These are phyloP conservation scores for Fomes fomentarius DNA, from an alignment of 1,284 basidiomycete genomes.

Conservation along the genomic window DNA sequence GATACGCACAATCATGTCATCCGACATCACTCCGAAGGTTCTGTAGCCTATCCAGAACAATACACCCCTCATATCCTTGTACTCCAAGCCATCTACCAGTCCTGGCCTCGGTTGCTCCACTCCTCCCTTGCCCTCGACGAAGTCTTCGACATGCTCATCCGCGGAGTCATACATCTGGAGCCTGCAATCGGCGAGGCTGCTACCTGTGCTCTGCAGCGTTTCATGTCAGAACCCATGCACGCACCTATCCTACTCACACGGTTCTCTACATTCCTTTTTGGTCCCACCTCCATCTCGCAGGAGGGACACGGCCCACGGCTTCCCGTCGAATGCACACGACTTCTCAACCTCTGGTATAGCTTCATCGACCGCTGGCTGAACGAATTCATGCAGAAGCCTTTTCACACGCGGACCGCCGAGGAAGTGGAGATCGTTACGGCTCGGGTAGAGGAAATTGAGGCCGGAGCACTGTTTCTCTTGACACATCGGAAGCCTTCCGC, in stretches of 20 bases:
- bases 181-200: slow-evolving; percentile 75
- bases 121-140: slow-evolving; percentile 57
- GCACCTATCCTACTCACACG: slow-evolving; percentile 68
- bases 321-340: slow-evolving; percentile 63
- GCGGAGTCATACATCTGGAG: slow-evolving; percentile 85
- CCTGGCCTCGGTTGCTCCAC: slow-evolving; percentile 85
- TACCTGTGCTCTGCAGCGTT: slow-evolving; percentile 69
- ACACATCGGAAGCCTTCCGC: slow-evolving; percentile 59
- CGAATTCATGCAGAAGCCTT: slow-evolving; percentile 45
- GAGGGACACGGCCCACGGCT: slow-evolving; percentile 68
- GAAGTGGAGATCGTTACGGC: slow-evolving; percentile 42
- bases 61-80: slow-evolving; percentile 72
- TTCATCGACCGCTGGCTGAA: slow-evolving; percentile 74
- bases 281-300: slow-evolving; percentile 66
- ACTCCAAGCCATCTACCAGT: slow-evolving; percentile 80
- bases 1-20: slow-evolving; percentile 67
- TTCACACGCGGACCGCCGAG: slow-evolving; percentile 42
- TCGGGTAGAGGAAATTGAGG: slow-evolving; percentile 66
- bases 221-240: slow-evolving; percentile 66
- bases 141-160: slow-evolving; percentile 80
- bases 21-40: slow-evolving; percentile 71
- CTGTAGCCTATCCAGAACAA: slow-evolving; percentile 71
- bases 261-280: slow-evolving; percentile 81
- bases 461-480: slow-evolving; percentile 81
- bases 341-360: slow-evolving; percentile 78